Evolutionary conservation across 257 asterid genomes (phyloP), one percentile per base, ranked within the genome.

Genomic region (Lycium ferocissimum): DNA sequence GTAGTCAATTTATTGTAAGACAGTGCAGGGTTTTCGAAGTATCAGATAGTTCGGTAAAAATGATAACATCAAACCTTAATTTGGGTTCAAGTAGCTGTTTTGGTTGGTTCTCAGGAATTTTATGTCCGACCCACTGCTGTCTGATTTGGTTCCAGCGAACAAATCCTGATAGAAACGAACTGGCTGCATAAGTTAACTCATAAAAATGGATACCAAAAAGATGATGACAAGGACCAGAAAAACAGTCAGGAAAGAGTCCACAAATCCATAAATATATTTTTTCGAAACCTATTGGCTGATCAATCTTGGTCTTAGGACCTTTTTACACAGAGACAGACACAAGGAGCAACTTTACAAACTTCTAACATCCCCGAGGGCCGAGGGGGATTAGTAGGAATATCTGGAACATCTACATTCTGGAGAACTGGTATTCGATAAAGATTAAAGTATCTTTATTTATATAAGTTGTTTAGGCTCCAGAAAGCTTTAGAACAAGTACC

Each of bases 121-220:
- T 92, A 86, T 62, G 91, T 86, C 91, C 92, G 81, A 84, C 54
- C 99, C 98, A 95, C 85, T 92, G 93, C 90, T 89, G 92, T 85
- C 99, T 87, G 83, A n/a, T 90, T 86, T 92, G 94, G 89, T 88
- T 91, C 99, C 99, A 95, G 59, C 81, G 91, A 84, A 89, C 88
- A 82, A 92, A 90, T 87, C 98, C 99, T 95, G 88, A 73, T 85
- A 12, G 76, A 69, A 83, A 63, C 84, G 59, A 78, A 83, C 53
- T 76, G 53, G 53, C 49, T 10, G 81, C 61, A 66, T 87, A 62
- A 85, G 85, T 75, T 82, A 69, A 83, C 81, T 35, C 33, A 49
- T 26, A 53, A 45, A 78, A 78, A 78, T 72, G 45, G 58, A 72
- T 43, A 8, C 12, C 40, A 5, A 40, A 40, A 18, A 47, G 10